Conservation (phyloP, 768 basidiomycete species). For the Auriculariales sp. region DNA sequence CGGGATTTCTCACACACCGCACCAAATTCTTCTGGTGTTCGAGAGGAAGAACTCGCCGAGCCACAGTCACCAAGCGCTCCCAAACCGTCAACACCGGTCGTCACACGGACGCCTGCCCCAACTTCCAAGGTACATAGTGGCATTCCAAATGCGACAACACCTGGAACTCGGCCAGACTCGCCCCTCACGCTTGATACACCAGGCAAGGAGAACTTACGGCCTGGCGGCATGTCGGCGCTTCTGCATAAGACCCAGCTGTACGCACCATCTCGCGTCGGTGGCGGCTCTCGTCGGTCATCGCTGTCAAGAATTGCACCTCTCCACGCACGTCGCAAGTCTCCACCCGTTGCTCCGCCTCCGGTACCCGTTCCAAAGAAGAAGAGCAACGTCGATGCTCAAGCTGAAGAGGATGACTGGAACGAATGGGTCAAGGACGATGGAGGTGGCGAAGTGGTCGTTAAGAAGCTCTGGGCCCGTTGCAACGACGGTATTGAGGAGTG, state of each 20-base stretch:
- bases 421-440: not conserved
- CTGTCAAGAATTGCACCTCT: not conserved
- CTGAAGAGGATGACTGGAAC: not conserved
- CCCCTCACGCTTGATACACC: no score
- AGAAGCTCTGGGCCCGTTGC: not conserved
- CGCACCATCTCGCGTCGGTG: not conserved
- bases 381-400: not conserved
- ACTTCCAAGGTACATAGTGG: no score
- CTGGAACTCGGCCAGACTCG: no score
- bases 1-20: no score
- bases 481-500: not conserved
- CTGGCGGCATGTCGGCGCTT: not conserved
- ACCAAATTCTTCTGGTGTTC: no score
- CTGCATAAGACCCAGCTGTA: not conserved
- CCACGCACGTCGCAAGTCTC: not conserved
- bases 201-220: not conserved
- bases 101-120: no score
- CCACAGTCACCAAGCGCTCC: no score
- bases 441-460: not conserved
- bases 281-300: not conserved
- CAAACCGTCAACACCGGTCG: no score
- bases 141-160: no score
- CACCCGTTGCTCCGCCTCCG: not conserved
- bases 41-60: no score
- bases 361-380: not conserved